These are phyloP conservation scores for Sarcocystis neurona DNA, from an alignment of 169 alveolate genomes.

Conservation along the genomic window DNA sequence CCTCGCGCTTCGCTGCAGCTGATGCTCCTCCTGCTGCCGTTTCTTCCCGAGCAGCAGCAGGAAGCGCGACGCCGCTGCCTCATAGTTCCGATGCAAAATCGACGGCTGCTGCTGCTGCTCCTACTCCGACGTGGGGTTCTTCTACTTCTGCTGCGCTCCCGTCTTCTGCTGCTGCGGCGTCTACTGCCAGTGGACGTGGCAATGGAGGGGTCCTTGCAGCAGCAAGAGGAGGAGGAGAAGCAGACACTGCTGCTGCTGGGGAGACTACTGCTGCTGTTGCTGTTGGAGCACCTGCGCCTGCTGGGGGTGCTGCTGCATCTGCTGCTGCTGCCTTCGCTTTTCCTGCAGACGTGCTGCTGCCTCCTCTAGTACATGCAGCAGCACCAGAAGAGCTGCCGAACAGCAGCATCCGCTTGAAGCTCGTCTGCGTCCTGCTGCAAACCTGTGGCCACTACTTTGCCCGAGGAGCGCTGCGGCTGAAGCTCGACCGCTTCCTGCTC, in stretches of 20 bases:
- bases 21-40: neutral
- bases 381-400: conserved; percentile 46
- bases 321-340: neutral
- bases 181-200: too few species aligned
- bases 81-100: too few species aligned
- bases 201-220: too few species aligned
- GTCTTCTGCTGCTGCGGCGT: neutral
- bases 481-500: conserved; percentile 53
- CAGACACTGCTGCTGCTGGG: neutral
- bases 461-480: conserved; percentile 12
- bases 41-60: neutral
- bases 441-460: conserved; percentile 48
- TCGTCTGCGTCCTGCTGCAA: conserved; percentile 38
- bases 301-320: neutral
- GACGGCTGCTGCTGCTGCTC: neutral
- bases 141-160: neutral
- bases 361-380: neutral
- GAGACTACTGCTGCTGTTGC: neutral
- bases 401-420: conserved; percentile 20
- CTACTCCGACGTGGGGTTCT: neutral
- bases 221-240: neutral
- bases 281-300: neutral
- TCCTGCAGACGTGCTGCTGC: neutral
- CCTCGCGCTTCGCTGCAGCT: neutral
- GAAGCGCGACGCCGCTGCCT: too few species aligned